Conservation (phyloP, 1,284 basidiomycete species). For the Trichosporon ovoides region DNA sequence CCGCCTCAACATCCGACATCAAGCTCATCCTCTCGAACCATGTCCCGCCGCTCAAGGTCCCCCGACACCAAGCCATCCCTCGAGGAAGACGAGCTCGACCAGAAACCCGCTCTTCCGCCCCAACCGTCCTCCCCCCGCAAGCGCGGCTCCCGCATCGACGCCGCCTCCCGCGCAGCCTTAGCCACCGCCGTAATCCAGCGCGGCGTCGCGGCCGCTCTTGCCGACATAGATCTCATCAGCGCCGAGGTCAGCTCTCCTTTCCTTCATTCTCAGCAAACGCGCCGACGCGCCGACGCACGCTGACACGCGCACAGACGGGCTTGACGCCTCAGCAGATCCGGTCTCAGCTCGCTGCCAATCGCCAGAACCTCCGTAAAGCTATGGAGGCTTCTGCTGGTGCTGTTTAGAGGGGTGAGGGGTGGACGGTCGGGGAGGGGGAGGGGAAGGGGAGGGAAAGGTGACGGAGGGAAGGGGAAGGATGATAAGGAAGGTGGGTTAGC, state of each 20-base stretch:
- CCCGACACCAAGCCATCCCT: not conserved
- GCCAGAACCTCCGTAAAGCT: not conserved
- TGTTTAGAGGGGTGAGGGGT: not conserved
- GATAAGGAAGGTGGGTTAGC: too few relatives aligned
- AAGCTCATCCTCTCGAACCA: not conserved
- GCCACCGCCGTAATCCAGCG: not conserved
- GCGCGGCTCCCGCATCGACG: not conserved
- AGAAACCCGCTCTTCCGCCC: too few relatives aligned
- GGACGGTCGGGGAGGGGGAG: too few relatives aligned
- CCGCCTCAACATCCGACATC: too few relatives aligned
- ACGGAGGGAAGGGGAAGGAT: too few relatives aligned
- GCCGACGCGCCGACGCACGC: too few relatives aligned
- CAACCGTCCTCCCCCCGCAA: not conserved
- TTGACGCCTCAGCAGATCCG: not conserved
- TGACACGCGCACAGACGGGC: not conserved
- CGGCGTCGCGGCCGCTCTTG: not conserved
- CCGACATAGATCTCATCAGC: not conserved
- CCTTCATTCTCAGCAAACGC: too few relatives aligned
- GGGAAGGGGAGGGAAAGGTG: too few relatives aligned
- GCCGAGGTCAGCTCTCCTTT: not conserved
- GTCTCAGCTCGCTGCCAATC: not conserved
- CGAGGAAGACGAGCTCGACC: not conserved
- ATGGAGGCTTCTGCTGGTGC: not conserved
- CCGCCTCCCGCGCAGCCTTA: not conserved
- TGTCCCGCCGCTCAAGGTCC: not conserved